These are phyloP conservation scores for Usnea hakonensis DNA, from an alignment of 495 filamentous ascomycete species.

Conservation along the genomic window DNA sequence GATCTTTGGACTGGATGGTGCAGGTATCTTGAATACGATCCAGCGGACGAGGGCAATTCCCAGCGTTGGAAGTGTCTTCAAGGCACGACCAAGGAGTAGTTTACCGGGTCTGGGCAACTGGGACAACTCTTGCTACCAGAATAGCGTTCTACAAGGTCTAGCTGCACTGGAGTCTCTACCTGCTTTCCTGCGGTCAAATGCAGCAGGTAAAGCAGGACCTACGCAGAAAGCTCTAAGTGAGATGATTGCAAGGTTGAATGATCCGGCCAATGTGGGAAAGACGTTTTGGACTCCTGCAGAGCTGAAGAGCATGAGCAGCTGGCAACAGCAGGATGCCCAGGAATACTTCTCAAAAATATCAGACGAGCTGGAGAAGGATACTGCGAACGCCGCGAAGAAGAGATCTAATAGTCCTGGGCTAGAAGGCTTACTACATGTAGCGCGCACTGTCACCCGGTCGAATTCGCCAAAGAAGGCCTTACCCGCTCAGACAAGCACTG, in stretches of 20 bases:
- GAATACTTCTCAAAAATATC: slow-evolving; percentile 92
- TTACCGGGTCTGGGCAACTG: slow-evolving; percentile 82
- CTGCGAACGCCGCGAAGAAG: slow-evolving; percentile 42
- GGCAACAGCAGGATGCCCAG: slow-evolving; percentile 97
- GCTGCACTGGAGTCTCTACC: slow-evolving; percentile 63
- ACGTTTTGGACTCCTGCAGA: slow-evolving; percentile 69
- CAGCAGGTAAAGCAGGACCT: slow-evolving; percentile 33
- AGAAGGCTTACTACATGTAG: slow-evolving; percentile 14
- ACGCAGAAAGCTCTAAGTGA: slow-evolving; percentile 52
- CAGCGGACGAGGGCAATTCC: slow-evolving; percentile 38
- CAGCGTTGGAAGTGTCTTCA: slow-evolving; percentile 35
- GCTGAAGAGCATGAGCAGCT: slow-evolving; percentile 81
- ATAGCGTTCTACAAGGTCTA: slow-evolving; percentile 84
- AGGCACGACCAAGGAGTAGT: slow-evolving; percentile 33
- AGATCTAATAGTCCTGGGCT: slow-evolving; percentile 38
- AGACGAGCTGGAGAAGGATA: slow-evolving; percentile 77
- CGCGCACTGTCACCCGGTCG: not conserved
- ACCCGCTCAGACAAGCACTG: not conserved
- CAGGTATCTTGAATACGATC: slow-evolving; percentile 44
- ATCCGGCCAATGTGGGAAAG: slow-evolving; percentile 55
- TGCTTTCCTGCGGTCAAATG: slow-evolving; percentile 40
- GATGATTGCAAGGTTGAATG: slow-evolving; percentile 60
- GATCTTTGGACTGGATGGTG: slow-evolving; percentile 56
- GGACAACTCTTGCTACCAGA: slow-evolving; percentile 96
- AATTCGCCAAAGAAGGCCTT: slow-evolving; percentile 9